A percentile compares a stretch with the other conserved stretches of the same genome.
Evolutionary conservation across 1,284 basidiomycete genomes (phyloP).

Genomic region (Cutaneotrichosporon cavernicola): DNA sequence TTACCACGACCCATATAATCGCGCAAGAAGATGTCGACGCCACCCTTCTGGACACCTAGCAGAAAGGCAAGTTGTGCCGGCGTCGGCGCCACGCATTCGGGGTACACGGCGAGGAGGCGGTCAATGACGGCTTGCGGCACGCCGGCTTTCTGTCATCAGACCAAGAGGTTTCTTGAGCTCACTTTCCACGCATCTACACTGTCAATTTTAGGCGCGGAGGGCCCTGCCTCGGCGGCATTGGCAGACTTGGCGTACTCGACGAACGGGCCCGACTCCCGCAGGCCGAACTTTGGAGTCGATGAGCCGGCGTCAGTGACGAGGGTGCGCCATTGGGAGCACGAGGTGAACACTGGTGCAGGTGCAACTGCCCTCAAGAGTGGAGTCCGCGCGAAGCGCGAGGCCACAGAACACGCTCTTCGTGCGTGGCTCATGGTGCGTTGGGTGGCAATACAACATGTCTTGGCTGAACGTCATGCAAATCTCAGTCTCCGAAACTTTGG

Average conservation of each 20-base stretch:
- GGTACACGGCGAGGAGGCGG: constrained; percentile 22
- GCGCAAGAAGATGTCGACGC: constrained; percentile 34
- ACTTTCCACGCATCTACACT: constrained; percentile 20
- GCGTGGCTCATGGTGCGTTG: constrained; percentile 5
- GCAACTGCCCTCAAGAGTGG: not conserved
- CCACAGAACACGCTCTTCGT: constrained; percentile 1
- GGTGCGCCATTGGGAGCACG: not conserved
- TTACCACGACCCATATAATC: constrained; percentile 46
- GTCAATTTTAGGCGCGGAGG: not conserved
- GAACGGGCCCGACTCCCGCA: not conserved
- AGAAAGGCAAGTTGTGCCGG: constrained; percentile 37
- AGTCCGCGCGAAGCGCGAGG: not conserved
- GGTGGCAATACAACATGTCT: not conserved
- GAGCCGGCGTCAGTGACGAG: not conserved
- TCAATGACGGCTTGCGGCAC: constrained; percentile 11
- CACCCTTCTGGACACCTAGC: constrained; percentile 28
- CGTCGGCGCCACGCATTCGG: constrained; percentile 32
- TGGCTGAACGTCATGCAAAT: constrained; percentile 1
- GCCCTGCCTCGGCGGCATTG: not conserved
- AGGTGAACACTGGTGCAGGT: not conserved
- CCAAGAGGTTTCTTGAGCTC: not conserved
- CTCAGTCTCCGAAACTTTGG: constrained; percentile 3
- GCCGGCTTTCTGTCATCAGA: constrained; percentile 20
- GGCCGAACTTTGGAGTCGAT: not conserved
- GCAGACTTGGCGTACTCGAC: not conserved